Percentiles rank a stretch among this genome's conserved stretches.
Conservation (phyloP, 176 grass and related monocot species). For the Alloteropsis semialata region DNA sequence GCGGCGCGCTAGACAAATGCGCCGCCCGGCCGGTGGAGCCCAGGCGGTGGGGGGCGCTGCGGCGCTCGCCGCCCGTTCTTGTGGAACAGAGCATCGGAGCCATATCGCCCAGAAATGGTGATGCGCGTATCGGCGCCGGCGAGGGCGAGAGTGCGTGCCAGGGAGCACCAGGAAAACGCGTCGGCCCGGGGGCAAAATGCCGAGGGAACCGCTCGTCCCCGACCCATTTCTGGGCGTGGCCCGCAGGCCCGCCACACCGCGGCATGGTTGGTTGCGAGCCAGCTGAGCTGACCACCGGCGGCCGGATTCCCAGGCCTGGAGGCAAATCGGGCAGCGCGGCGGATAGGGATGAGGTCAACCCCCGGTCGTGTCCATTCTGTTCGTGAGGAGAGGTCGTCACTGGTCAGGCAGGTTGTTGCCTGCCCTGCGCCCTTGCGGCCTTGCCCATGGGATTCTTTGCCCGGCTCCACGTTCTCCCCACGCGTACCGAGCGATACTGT, state of each 20-base stretch:
- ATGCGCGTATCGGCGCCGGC: too few species aligned
- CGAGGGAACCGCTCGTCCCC: neutral
- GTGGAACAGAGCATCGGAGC: too few species aligned
- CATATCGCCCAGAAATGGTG: too few species aligned
- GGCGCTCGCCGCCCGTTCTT: too few species aligned
- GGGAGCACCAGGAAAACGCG: conserved; percentile 19
- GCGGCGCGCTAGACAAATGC: conserved; percentile 26
- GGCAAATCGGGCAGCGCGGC: conserved; percentile 6
- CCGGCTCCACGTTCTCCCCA: conserved; percentile 26
- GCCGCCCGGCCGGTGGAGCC: conserved; percentile 35
- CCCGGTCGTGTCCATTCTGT: neutral
- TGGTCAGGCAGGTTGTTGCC: neutral
- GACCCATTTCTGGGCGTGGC: conserved; percentile 3
- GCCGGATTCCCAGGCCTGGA: neutral
- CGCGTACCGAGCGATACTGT: neutral
- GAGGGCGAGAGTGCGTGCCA: too few species aligned
- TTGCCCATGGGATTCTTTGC: conserved; percentile 16
- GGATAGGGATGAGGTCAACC: conserved; percentile 27
- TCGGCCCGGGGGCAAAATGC: neutral
- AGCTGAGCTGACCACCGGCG: neutral
- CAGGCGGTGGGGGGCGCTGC: neutral
- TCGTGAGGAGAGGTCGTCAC: neutral
- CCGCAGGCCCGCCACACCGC: neutral
- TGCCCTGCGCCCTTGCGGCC: too few species aligned
- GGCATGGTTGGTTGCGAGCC: neutral